These are phyloP conservation scores for Quercus phellos DNA, from an alignment of 331 rosid species.

Conservation along the genomic window DNA sequence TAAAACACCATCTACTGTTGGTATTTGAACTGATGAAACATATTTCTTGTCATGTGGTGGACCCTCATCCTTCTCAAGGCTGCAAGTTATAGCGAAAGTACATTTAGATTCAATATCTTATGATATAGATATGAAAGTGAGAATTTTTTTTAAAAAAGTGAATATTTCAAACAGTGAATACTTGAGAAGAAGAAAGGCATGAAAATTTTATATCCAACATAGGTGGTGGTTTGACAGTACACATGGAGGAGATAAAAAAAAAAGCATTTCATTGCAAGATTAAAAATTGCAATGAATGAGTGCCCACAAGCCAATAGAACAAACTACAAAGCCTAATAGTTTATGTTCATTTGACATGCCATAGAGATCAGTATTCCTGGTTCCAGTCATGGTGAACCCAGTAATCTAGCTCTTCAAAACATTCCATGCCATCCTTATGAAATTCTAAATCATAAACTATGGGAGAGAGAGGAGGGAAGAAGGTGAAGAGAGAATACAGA, in stretches of 20 bases:
- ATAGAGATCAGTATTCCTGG: neutral
- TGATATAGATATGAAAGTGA: neutral
- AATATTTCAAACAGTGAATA: neutral
- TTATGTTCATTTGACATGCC: neutral
- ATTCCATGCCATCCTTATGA: neutral
- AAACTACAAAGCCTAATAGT: neutral
- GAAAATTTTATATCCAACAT: neutral
- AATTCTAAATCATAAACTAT: too few relatives aligned
- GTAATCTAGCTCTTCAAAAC: neutral
- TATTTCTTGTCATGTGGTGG: slow-evolving; percentile 49
- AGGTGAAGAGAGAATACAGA: too few relatives aligned
- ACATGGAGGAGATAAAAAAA: neutral
- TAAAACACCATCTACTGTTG: slow-evolving; percentile 18
- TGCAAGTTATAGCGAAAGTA: slow-evolving; percentile 25
- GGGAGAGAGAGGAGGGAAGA: too few relatives aligned
- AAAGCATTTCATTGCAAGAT: neutral
- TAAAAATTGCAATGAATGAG: neutral
- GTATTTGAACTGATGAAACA: slow-evolving; percentile 37
- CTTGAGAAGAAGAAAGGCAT: neutral
- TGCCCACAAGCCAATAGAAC: neutral
- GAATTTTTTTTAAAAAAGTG: slow-evolving; percentile 1
- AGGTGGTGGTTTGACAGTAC: neutral
- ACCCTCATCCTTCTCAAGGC: slow-evolving; percentile 50
- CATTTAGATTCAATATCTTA: slow-evolving; percentile 1
- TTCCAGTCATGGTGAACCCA: neutral